These are phyloP conservation scores for Saccharomyces kudriavzevii DNA, from an alignment of 805 yeast genomes.

Conservation along the genomic window DNA sequence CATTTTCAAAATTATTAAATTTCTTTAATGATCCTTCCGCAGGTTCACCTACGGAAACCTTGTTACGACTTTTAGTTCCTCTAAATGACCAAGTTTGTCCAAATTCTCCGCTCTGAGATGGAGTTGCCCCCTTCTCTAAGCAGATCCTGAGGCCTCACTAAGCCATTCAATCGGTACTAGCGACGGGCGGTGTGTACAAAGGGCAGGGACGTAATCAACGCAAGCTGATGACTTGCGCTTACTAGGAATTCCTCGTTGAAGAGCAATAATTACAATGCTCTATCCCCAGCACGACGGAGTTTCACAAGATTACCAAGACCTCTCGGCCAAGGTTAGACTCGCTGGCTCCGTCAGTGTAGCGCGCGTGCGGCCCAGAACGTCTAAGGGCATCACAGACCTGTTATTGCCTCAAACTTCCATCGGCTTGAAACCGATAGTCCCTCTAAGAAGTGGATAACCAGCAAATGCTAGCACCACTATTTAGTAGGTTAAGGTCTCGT, in stretches of 20 bases:
- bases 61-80: constrained; percentile 40
- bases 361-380: constrained; percentile 43
- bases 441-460: constrained; percentile 34
- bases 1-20: constrained; percentile 3
- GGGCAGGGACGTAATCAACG: constrained; percentile 42
- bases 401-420: constrained; percentile 40
- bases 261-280: constrained; percentile 39
- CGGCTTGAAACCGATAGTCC: constrained; percentile 38
- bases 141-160: constrained; percentile 36
- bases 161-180: constrained; percentile 41
- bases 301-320: constrained; percentile 37
- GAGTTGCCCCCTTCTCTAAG: constrained; percentile 33
- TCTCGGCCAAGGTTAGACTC: constrained; percentile 36
- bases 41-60: constrained; percentile 37
- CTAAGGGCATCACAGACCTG: constrained; percentile 42
- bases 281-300: constrained; percentile 34
- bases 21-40: constrained; percentile 35
- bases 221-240: constrained; percentile 40
- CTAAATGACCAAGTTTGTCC: constrained; percentile 40
- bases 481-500: constrained; percentile 40
- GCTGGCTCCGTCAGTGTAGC: constrained; percentile 42
- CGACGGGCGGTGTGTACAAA: constrained; percentile 39
- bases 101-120: constrained; percentile 31
- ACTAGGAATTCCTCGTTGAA: constrained; percentile 41
- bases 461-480: constrained; percentile 33